Percentiles rank a stretch among this genome's conserved stretches.
phyloP scores from a whole-genome alignment of 352 stramenopile genomes.

The Phytophthora colocasiae region DNA sequence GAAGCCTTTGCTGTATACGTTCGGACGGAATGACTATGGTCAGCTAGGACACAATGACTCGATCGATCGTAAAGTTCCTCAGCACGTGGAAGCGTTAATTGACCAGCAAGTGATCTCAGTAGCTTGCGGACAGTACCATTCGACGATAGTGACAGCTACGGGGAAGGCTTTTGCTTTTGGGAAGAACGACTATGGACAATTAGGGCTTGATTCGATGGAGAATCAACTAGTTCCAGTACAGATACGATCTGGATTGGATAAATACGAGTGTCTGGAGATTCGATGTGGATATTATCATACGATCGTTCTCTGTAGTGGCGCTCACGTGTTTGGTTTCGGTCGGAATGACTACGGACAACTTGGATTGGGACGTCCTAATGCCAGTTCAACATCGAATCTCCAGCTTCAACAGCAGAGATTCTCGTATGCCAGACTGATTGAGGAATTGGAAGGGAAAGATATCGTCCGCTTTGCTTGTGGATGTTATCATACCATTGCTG shows the following conservation, averaged over 20 bases:
- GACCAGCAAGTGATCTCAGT: slow-evolving; percentile 76
- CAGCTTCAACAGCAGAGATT: slow-evolving; percentile 82
- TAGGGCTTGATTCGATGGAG: slow-evolving; percentile 83
- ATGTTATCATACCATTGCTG: slow-evolving; percentile 92
- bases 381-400: slow-evolving; percentile 48
- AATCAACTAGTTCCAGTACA: slow-evolving; percentile 69
- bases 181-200: slow-evolving; percentile 95
- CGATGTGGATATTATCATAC: slow-evolving; percentile 94
- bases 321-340: slow-evolving; percentile 88
- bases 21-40: slow-evolving; percentile 94
- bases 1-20: slow-evolving; percentile 76
- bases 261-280: slow-evolving; percentile 77
- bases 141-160: slow-evolving; percentile 70
- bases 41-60: slow-evolving; percentile 91
- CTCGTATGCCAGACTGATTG: slow-evolving; percentile 57
- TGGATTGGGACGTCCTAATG: slow-evolving; percentile 66
- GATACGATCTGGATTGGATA: slow-evolving; percentile 63
- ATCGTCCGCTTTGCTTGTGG: slow-evolving; percentile 88
- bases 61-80: slow-evolving; percentile 88
- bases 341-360: slow-evolving; percentile 96
- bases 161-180: slow-evolving; percentile 88
- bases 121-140: slow-evolving; percentile 94
- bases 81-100: slow-evolving; percentile 65
- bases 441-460: slow-evolving; percentile 84
- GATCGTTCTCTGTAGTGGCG: slow-evolving; percentile 76